Evolutionary conservation across 139 green algal species (phyloP).

Genomic region (Ettlia oleoabundans): DNA sequence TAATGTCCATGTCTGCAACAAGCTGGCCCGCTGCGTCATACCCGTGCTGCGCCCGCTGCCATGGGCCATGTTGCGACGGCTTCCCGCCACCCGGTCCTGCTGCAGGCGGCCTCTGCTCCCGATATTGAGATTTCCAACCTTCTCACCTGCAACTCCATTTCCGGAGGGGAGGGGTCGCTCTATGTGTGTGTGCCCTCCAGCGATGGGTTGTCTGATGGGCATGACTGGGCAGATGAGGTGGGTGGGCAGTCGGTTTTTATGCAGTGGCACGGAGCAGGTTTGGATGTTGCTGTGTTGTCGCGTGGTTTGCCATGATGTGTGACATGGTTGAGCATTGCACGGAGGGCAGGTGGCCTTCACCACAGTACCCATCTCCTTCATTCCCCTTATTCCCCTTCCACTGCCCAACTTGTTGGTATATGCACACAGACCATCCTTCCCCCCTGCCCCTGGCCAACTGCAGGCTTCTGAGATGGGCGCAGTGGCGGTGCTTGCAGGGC

Average conservation of each 20-base stretch:
- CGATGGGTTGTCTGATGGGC: constrained; percentile 26
- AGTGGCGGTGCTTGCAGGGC: constrained; percentile 35
- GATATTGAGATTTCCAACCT: constrained; percentile 37
- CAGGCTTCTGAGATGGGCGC: constrained; percentile 31
- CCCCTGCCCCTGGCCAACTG: no score
- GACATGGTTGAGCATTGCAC: no score
- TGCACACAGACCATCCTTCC: no score
- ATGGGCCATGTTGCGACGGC: no score
- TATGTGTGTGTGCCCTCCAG: constrained; percentile 48
- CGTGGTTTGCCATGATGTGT: background rate
- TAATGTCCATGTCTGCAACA: no score
- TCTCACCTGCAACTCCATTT: constrained; percentile 48
- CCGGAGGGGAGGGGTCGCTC: background rate
- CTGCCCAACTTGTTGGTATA: no score
- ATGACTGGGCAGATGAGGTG: constrained; percentile 34
- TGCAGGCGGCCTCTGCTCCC: constrained; percentile 24
- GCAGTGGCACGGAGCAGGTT: background rate
- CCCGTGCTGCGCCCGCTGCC: no score
- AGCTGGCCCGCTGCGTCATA: no score
- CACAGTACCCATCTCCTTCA: background rate
- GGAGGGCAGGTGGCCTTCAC: background rate
- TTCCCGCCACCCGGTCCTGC: no score
- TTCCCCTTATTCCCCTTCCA: background rate
- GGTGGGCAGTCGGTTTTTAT: background rate
- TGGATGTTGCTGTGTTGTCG: background rate